Evolutionary conservation across 2,329 filamentous ascomycete genomes (phyloP), one percentile per base, ranked within the genome.

Genomic region (Aspergillus arachidicola): DNA sequence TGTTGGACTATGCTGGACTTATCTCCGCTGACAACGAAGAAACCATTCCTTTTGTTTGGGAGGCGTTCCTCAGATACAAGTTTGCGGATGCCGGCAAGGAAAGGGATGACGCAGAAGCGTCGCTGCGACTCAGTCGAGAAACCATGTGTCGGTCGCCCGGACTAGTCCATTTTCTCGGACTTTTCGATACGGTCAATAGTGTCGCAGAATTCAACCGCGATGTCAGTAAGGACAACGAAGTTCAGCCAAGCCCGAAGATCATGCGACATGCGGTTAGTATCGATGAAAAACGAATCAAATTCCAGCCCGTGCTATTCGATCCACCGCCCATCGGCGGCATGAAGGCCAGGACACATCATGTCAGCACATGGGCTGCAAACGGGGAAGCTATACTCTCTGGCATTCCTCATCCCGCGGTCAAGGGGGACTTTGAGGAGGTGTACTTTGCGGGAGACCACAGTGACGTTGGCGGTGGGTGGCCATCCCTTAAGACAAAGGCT

Each of bases 391-490:
- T 62, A 57, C n/a, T 63, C 21, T 34, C 46, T 9, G 38, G 28
- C 30, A 4, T 41, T 21, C 28, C 28, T 16, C 21, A 14, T 5
- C 38, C 57, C 14, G 16, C 1, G 12, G 26, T 58, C 12, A 57
- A 68, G 7, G 58, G 50, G 12, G 89, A 94, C 67, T 88, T 94
- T 43, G 85, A 91, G 64, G 91, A 94, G 70, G 86, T 94, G 3
- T 80, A 76, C 70, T 94, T 94, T 68, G 81, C 91, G 0, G 91
- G 91, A 1, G 87, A 88, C 6, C 91, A 94, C 64, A 90, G 85
- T 2, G 91, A 93, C 65, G 86, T 93, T 23, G 91, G 91, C 0
- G 91, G 91, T 10, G 91, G 91, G 0, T 93, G 90, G 90, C 58
- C 64, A 0, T 81, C 81, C 21, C 89, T 90, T 69, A 71, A 75